Evolutionary conservation across 202 grass and related monocot species (phyloP).

Genomic region (Digitaria exilis): DNA sequence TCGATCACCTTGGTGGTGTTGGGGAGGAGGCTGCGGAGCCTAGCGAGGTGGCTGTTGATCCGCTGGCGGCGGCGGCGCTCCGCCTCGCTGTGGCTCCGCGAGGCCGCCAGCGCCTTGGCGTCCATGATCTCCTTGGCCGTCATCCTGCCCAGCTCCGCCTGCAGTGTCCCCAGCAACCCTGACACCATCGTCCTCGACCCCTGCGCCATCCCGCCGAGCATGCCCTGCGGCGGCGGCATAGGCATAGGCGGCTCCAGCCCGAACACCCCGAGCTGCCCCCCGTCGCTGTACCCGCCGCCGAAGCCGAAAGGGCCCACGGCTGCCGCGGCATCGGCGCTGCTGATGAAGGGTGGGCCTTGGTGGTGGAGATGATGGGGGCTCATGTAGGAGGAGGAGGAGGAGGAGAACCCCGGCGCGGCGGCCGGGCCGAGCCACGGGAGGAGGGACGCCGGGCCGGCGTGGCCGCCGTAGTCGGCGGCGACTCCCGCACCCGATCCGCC

Average conservation of each 20-base stretch:
- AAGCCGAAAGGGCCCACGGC: slow-evolving; percentile 20
- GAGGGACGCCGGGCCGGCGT: slow-evolving; percentile 25
- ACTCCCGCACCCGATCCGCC: slow-evolving; percentile 29
- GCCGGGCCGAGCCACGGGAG: slow-evolving; percentile 40
- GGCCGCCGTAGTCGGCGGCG: background rate
- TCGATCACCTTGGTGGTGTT: slow-evolving; percentile 86
- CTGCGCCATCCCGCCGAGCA: slow-evolving; percentile 7
- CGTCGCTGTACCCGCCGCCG: slow-evolving; percentile 6
- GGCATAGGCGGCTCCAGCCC: background rate
- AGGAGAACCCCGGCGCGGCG: slow-evolving; percentile 37
- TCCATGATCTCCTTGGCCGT: slow-evolving; percentile 89
- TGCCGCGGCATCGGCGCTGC: background rate
- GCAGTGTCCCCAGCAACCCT: slow-evolving; percentile 66
- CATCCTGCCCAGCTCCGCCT: slow-evolving; percentile 80
- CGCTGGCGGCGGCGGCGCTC: slow-evolving; percentile 86
- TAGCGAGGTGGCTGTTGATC: slow-evolving; percentile 81
- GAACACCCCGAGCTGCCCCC: slow-evolving; percentile 40
- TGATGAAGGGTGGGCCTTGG: background rate
- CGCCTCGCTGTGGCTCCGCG: slow-evolving; percentile 89
- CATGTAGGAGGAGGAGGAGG: slow-evolving; percentile 49
- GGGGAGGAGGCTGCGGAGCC: slow-evolving; percentile 78
- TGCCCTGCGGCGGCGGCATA: background rate
- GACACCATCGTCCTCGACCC: slow-evolving; percentile 40
- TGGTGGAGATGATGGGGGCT: background rate
- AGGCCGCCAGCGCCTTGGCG: slow-evolving; percentile 87